These are phyloP conservation scores for Ceriops decandra DNA, from an alignment of 345 rosid species.

Conservation along the genomic window DNA sequence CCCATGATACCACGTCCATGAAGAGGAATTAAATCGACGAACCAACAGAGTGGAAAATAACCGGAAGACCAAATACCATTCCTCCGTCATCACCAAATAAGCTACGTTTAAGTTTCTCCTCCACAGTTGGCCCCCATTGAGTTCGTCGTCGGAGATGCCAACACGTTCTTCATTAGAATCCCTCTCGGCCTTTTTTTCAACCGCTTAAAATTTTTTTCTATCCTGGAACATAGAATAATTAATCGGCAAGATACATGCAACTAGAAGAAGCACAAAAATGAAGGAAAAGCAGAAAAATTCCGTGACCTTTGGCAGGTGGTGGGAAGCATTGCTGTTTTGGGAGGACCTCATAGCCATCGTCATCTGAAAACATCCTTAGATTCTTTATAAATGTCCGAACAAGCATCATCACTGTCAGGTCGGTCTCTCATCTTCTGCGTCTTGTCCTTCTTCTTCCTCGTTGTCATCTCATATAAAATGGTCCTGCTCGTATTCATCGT, in stretches of 20 bases:
- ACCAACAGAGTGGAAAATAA: constrained; percentile 3
- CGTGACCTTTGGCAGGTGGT: constrained; percentile 63
- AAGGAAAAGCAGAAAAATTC: background rate
- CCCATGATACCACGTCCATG: constrained; percentile 28
- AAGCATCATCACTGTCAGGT: too few relatives aligned
- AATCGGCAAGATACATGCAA: background rate
- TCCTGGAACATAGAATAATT: constrained; percentile 36
- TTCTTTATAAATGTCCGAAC: too few relatives aligned
- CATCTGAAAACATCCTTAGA: too few relatives aligned
- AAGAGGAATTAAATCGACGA: constrained; percentile 8
- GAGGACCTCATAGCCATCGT: constrained; percentile 18
- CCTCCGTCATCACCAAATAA: constrained; percentile 89
- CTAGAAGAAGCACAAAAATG: background rate
- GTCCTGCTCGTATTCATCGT: too few relatives aligned
- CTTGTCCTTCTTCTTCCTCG: too few relatives aligned
- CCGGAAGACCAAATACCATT: constrained; percentile 22
- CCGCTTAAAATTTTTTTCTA: constrained; percentile 80
- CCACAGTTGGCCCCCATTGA: constrained; percentile 68
- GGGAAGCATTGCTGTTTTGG: constrained; percentile 66
- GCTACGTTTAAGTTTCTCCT: constrained; percentile 69
- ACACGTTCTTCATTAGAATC: constrained; percentile 49
- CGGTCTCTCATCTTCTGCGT: too few relatives aligned
- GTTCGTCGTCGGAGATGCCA: constrained; percentile 74
- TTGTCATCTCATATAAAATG: too few relatives aligned
- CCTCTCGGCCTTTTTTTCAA: constrained; percentile 73